Base-by-base conservation (phyloP, 2,329 filamentous ascomycete genomes). In the Septoria linicola region DNA sequence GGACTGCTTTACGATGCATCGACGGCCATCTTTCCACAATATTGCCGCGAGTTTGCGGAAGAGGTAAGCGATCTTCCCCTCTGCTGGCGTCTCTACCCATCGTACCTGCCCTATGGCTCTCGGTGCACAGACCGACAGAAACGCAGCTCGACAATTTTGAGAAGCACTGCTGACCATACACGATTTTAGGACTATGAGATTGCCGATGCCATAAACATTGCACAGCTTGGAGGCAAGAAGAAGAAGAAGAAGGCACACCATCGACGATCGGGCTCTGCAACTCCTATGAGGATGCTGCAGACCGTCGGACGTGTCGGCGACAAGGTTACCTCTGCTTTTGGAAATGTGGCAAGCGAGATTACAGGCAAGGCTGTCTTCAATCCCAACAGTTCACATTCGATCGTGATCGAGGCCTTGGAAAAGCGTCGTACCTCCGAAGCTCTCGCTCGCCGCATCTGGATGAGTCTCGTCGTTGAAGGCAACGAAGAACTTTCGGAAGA, bases 361-460 rank as follows among this genome's bases (percentile, higher is more conserved):
- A 96, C 93, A 0, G 93, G 93, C 59, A 95, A 95, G 73, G 84
- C 96, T 64, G 87, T 96, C 17, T 95, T 97, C 74, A 96, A 96
- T 70, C 86, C 89, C 11, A 92, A 88, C 64, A 88, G 90, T 4
- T 85, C 91, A 1, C 91, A 96, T 68, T 93, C 89, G 0, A 83
- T 97, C 41, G 89, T 97, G 4, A 78, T 95, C 10, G 84, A 95
- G 67, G 93, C 92, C 7, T 77, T 97, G 25, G 91, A 96, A 70
- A 92, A 89, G 73, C 83, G 81, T 36, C 79, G 80, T 53, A 88
- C 89, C 5, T 89, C 90, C 0, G 91, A 97, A 68, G 93, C 93
- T n/a, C 75, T 97, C 51, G 91, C 89, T n/a, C 86, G 83, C 60
- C 87, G 93, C 64, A 85, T 97, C 57, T 97, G 93, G 93, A 95